Percentiles rank a stretch among this genome's conserved stretches.
Evolutionary conservation across 2,329 filamentous ascomycete genomes (phyloP).

Genomic region (Phialophora macrospora): DNA sequence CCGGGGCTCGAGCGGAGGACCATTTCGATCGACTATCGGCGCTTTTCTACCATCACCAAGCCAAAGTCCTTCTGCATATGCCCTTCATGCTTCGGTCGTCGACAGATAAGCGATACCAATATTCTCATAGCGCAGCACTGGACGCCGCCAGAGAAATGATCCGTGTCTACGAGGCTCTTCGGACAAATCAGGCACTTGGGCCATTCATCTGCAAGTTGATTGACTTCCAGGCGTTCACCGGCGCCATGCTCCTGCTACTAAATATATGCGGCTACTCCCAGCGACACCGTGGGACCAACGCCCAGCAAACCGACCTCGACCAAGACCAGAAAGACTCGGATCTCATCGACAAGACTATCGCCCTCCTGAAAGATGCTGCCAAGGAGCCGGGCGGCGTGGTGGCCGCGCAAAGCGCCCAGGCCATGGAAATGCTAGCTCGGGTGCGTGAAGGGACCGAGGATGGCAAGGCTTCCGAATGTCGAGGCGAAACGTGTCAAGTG

Average conservation of each 20-base stretch:
- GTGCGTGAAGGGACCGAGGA: conserved; percentile 38
- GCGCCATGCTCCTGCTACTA: conserved; percentile 52
- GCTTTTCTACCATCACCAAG: conserved; percentile 50
- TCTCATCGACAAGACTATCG: conserved; percentile 44
- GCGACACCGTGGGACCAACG: conserved; percentile 34
- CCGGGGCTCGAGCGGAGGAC: conserved; percentile 39
- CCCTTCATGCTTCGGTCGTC: conserved; percentile 53
- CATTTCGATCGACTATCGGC: conserved; percentile 44
- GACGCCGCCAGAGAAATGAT: conserved; percentile 52
- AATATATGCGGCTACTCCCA: conserved; percentile 49
- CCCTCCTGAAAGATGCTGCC: conserved; percentile 44
- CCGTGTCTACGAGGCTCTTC: conserved; percentile 46
- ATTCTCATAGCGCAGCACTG: conserved; percentile 48
- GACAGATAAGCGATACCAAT: conserved; percentile 46
- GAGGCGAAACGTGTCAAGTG: conserved; percentile 45
- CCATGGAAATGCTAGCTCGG: conserved; percentile 48
- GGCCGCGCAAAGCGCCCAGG: conserved; percentile 50
- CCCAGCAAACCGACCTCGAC: conserved; percentile 37
- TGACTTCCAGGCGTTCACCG: conserved; percentile 56
- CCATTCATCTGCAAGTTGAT: conserved; percentile 53
- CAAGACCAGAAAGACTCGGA: conserved; percentile 48
- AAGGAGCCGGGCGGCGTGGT: conserved; percentile 48
- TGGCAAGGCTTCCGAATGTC: conserved; percentile 23
- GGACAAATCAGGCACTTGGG: conserved; percentile 39
- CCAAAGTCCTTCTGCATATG: conserved; percentile 51